Percentiles rank a stretch among this genome's conserved stretches.
phyloP scores from a whole-genome alignment of 2,329 filamentous ascomycete species.

The Blumeriella jaapii region DNA sequence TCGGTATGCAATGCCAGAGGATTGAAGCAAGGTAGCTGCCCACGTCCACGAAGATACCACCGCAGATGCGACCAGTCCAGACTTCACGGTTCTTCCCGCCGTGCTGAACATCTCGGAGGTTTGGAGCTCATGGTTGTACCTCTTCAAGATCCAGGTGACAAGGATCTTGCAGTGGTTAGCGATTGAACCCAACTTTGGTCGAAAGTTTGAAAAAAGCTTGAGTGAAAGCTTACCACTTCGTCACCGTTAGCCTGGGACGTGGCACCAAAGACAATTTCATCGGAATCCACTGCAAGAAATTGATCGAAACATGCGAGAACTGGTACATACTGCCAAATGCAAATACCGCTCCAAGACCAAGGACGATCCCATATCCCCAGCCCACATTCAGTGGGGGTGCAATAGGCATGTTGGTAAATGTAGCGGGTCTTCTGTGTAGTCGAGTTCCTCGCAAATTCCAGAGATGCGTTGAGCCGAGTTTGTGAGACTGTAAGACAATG shows the following conservation, averaged over 20 bases:
- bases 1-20: conserved; percentile 68
- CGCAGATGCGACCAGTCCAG: conserved; percentile 74
- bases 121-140: conserved; percentile 66
- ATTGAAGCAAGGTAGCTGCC: conserved; percentile 75
- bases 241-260: too few relatives aligned
- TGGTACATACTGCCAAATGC: conserved; percentile 57
- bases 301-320: too few relatives aligned
- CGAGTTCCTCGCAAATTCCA: conserved; percentile 2
- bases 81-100: conserved; percentile 78
- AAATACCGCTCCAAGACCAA: conserved; percentile 49
- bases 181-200: neutral
- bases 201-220: too few relatives aligned
- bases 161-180: conserved; percentile 21
- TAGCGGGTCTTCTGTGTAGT: too few relatives aligned
- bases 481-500: neutral
- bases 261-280: too few relatives aligned
- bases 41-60: conserved; percentile 94
- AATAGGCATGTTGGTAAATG: conserved; percentile 22
- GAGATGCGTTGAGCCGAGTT: neutral
- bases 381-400: conserved; percentile 28
- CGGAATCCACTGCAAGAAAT: too few relatives aligned
- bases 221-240: too few relatives aligned
- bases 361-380: conserved; percentile 52
- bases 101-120: conserved; percentile 91
- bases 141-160: conserved; percentile 27